These are phyloP conservation scores for Ensete glaucum DNA, from an alignment of 176 grass and related monocot genomes.

Conservation along the genomic window DNA sequence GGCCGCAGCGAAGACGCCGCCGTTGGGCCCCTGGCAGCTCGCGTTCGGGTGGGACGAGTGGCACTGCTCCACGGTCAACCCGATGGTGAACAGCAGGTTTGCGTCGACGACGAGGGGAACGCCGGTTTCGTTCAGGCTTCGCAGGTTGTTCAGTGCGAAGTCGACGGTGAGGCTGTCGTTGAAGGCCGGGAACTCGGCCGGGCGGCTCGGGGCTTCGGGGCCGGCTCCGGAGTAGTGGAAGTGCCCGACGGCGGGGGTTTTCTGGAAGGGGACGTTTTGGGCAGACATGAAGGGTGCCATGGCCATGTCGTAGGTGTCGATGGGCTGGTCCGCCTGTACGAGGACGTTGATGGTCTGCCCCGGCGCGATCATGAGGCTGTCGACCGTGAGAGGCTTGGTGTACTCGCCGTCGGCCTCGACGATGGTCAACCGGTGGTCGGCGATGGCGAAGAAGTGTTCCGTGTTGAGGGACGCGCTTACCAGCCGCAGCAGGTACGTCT, in stretches of 20 bases:
- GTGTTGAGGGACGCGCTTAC: slow-evolving; percentile 38
- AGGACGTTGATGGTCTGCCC: slow-evolving; percentile 46
- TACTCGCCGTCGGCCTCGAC: slow-evolving; percentile 39
- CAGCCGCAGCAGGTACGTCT: slow-evolving; percentile 42
- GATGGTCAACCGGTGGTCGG: slow-evolving; percentile 37
- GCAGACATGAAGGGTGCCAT: slow-evolving; percentile 13
- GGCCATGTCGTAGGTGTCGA: slow-evolving; percentile 18
- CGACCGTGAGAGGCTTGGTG: slow-evolving; percentile 34
- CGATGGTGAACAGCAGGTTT: slow-evolving; percentile 26
- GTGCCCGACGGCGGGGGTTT: slow-evolving; percentile 10
- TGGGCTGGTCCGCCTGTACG: slow-evolving; percentile 24
- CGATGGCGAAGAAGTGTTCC: slow-evolving; percentile 39
- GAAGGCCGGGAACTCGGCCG: slow-evolving; percentile 13
- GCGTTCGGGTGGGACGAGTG: slow-evolving; percentile 17
- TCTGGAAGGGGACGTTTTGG: slow-evolving; percentile 8
- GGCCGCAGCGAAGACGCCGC: slow-evolving; percentile 16
- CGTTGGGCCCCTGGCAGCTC: slow-evolving; percentile 20
- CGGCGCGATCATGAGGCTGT: slow-evolving; percentile 31
- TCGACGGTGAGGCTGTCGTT: slow-evolving; percentile 10
- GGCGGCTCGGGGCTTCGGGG: not conserved
- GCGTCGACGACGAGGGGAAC: slow-evolving; percentile 26
- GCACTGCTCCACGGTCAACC: slow-evolving; percentile 16
- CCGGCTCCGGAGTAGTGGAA: slow-evolving; percentile 9
- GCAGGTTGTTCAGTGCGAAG: slow-evolving; percentile 5
- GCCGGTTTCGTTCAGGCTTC: slow-evolving; percentile 9